phyloP scores from a whole-genome alignment of 2,329 filamentous ascomycete genomes.

The Fusarium siculi region DNA sequence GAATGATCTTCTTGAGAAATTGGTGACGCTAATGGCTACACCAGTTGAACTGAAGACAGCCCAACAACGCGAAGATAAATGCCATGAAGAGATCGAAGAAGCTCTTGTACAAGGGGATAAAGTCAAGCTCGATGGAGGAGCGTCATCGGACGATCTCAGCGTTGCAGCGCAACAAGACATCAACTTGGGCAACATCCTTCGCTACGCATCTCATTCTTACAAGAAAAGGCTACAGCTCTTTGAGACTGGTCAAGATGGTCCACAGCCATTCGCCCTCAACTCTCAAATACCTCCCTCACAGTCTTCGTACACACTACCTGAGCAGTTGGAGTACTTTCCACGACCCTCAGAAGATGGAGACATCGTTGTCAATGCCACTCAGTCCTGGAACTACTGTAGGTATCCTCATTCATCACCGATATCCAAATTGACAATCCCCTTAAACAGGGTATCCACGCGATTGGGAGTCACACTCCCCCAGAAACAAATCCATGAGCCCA shows the following conservation, averaged over 20 bases:
- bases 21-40: background rate
- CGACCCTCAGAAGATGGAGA: background rate
- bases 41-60: background rate
- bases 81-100: background rate
- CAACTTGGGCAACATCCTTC: background rate
- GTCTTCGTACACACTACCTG: background rate
- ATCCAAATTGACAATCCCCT: background rate
- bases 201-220: background rate
- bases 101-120: rapidly evolving
- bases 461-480: no score
- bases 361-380: background rate
- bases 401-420: no score
- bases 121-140: background rate
- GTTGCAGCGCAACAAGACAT: background rate
- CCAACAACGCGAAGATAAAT: no score
- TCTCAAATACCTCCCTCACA: background rate
- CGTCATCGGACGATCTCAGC: background rate
- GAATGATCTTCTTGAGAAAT: background rate
- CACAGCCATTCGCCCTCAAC: background rate
- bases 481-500: background rate
- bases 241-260: background rate
- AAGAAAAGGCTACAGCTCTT: background rate
- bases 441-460: background rate
- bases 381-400: conserved; percentile 1
- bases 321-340: background rate